Evolutionary conservation across 768 basidiomycete species (phyloP).

Genomic region (Mrakia blollopis): DNA sequence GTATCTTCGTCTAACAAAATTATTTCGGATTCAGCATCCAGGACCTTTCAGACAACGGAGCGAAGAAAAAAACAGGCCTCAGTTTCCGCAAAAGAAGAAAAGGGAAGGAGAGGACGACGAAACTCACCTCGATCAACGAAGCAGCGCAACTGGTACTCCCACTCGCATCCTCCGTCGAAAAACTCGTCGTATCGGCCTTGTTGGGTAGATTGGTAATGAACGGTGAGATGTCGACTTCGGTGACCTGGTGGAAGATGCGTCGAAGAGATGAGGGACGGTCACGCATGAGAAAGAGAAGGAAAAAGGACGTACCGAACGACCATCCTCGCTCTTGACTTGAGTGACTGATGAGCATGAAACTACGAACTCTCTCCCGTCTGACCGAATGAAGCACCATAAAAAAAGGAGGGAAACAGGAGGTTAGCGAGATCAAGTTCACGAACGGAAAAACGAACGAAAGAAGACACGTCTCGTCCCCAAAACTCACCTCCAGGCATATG

Average conservation of each 20-base stretch:
- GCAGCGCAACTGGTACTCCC: background rate
- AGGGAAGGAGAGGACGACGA: background rate
- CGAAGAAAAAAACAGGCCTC: background rate
- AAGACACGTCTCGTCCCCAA: background rate
- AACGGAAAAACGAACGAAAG: background rate
- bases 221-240: conserved; percentile 9
- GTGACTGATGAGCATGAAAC: background rate
- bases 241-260: background rate
- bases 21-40: background rate
- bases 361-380: conserved; percentile 2
- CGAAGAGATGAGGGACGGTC: background rate
- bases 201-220: conserved; percentile 4
- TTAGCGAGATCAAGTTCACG: too few relatives aligned
- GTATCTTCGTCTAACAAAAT: conserved; percentile 2
- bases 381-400: too few relatives aligned
- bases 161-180: background rate
- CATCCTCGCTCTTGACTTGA: background rate
- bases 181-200: background rate
- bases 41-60: background rate
- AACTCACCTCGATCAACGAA: background rate
- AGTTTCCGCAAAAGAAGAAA: too few relatives aligned
- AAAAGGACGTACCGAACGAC: background rate
- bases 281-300: background rate
- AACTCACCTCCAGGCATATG: conserved; percentile 14
- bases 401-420: background rate